Evolutionary conservation across 352 stramenopile genomes (phyloP).

Genomic region (Pythium sukuiense): DNA sequence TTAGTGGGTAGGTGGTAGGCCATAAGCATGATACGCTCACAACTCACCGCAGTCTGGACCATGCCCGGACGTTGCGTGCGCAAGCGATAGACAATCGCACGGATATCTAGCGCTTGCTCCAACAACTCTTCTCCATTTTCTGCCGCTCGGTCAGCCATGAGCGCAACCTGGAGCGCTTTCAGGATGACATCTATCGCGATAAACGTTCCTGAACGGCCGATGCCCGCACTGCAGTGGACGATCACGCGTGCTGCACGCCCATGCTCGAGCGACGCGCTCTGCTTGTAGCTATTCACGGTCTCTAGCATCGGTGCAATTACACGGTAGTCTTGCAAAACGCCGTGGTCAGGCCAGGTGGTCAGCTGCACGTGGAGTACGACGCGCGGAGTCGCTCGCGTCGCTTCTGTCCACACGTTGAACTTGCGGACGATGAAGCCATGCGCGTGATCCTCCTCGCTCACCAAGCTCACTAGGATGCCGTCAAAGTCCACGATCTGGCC

Average conservation of each 20-base stretch:
- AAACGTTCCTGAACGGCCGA: constrained; percentile 79
- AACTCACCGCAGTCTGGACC: constrained; percentile 79
- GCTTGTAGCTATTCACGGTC: constrained; percentile 51
- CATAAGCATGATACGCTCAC: background rate
- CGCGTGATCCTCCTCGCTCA: constrained; percentile 38
- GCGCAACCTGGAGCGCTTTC: constrained; percentile 44
- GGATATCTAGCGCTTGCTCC: constrained; percentile 51
- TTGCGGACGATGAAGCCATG: constrained; percentile 51
- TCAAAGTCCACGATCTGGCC: constrained; percentile 52
- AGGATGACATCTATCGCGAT: constrained; percentile 84
- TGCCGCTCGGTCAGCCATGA: constrained; percentile 5
- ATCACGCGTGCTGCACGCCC: constrained; percentile 41
- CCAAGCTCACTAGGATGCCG: constrained; percentile 49
- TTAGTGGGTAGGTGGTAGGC: background rate
- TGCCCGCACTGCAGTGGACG: constrained; percentile 81
- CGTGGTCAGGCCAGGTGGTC: constrained; percentile 79
- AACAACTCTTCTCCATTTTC: constrained; percentile 33
- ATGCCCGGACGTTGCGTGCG: constrained; percentile 76
- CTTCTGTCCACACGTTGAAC: constrained; percentile 49
- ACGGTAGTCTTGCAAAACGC: constrained; percentile 67
- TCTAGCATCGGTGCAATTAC: constrained; percentile 76
- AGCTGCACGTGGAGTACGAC: constrained; percentile 74
- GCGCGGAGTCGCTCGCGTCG: constrained; percentile 32
- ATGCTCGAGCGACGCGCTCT: constrained; percentile 27
- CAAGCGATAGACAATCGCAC: constrained; percentile 54